Evolutionary conservation across 2,329 filamentous ascomycete species (phyloP).

Genomic region (Pestalotiopsis sp.): DNA sequence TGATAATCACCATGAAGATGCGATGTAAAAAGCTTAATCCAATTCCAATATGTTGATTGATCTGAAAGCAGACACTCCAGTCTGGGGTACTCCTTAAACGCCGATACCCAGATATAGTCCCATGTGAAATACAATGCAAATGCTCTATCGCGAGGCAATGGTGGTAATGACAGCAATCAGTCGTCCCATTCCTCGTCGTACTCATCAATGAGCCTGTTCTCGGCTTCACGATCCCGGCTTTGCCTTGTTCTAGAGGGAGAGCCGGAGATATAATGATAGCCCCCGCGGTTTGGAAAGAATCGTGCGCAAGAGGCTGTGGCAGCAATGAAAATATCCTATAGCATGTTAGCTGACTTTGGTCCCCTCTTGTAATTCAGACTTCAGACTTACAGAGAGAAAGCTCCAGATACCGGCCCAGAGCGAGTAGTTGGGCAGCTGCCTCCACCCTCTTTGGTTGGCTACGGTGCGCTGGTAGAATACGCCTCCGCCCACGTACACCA

Average conservation of each 20-base stretch:
- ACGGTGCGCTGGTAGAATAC: constrained; percentile 96
- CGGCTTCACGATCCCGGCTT: constrained; percentile 68
- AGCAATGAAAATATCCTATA: constrained; percentile 68
- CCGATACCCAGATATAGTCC: neutral
- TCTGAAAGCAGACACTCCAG: neutral
- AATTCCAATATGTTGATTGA: neutral
- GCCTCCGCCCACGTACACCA: constrained; percentile 89
- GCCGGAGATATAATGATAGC: constrained; percentile 67
- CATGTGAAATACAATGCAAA: neutral
- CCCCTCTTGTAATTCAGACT: constrained; percentile 13
- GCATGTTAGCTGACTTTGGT: neutral
- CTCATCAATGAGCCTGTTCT: constrained; percentile 93
- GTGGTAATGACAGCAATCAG: constrained; percentile 32
- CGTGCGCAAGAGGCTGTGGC: constrained; percentile 70
- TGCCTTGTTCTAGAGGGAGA: constrained; percentile 46
- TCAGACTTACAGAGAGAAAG: constrained; percentile 74
- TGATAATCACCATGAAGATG: no score
- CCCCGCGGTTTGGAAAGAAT: constrained; percentile 64
- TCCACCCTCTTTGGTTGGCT: constrained; percentile 91
- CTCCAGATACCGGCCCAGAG: constrained; percentile 88
- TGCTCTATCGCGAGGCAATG: neutral
- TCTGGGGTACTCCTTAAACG: neutral
- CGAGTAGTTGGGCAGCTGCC: constrained; percentile 90
- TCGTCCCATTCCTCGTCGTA: constrained; percentile 98
- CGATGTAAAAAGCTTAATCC: no score